phyloP scores from a whole-genome alignment of 2,329 filamentous ascomycete genomes.

The Coniochaeta sp. region DNA sequence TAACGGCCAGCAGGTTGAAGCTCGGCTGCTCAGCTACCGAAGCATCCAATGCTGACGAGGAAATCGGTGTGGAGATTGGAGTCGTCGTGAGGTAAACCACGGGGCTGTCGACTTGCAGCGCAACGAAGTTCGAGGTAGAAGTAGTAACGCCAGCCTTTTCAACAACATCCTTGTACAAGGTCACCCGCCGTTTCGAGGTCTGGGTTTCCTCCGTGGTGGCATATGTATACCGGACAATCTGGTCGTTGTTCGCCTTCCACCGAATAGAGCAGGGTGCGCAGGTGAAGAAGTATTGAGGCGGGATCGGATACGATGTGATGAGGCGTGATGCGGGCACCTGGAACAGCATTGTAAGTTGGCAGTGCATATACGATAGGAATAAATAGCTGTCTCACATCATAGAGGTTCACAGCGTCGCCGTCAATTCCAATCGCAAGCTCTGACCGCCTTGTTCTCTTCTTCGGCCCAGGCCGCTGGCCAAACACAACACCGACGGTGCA shows the following conservation, averaged over 20 bases:
- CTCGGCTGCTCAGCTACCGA: conserved; percentile 11
- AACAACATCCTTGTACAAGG: conserved; percentile 51
- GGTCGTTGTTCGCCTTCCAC: conserved; percentile 37
- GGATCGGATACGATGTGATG: conserved; percentile 59
- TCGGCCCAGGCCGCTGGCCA: conserved; percentile 47
- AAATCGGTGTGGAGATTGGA: conserved; percentile 7
- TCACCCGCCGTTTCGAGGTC: conserved; percentile 40
- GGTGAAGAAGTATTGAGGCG: conserved; percentile 56
- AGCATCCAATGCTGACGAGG: background rate
- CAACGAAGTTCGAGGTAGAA: conserved; percentile 38
- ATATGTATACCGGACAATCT: conserved; percentile 53
- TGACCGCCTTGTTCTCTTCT: conserved; percentile 51
- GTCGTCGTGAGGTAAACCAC: conserved; percentile 35
- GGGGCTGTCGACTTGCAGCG: conserved; percentile 29
- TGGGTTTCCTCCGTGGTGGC: conserved; percentile 40
- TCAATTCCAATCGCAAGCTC: conserved; percentile 56
- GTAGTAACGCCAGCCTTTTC: conserved; percentile 42
- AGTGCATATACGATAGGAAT: background rate
- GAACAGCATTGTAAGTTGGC: conserved; percentile 4
- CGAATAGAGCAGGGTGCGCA: conserved; percentile 54
- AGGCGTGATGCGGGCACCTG: conserved; percentile 54
- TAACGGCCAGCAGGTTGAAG: conserved; percentile 47
- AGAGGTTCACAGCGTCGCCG: conserved; percentile 58
- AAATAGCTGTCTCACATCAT: conserved; percentile 42
- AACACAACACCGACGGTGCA: conserved; percentile 54